Conservation (phyloP, 106 monocot species). For the Gastrodia elata region DNA sequence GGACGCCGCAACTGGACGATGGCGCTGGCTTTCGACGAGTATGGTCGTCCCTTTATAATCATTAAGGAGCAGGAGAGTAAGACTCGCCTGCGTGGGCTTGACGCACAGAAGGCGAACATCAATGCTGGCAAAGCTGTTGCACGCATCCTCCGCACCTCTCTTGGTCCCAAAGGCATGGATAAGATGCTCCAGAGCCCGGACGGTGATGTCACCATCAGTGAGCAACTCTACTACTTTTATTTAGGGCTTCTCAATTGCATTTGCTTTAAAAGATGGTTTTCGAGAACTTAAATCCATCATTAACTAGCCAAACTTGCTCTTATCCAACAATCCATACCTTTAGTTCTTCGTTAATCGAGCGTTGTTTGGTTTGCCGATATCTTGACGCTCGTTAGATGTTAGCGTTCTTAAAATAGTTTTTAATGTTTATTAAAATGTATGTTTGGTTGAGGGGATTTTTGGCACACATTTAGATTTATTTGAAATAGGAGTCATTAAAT, state of each 20-base stretch:
- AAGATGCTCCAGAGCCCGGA: constrained; percentile 99
- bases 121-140: constrained; percentile 72
- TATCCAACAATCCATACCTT: background rate
- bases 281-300: background rate
- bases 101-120: constrained; percentile 96
- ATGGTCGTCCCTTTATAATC: constrained; percentile 84
- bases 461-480: no score
- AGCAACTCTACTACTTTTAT: background rate
- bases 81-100: constrained; percentile 65
- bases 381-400: no score
- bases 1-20: constrained; percentile 18
- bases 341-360: background rate
- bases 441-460: no score
- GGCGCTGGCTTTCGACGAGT: constrained; percentile 97
- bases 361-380: no score
- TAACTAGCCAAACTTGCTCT: background rate
- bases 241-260: background rate
- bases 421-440: no score
- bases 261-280: background rate
- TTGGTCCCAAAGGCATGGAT: constrained; percentile 97
- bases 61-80: constrained; percentile 83
- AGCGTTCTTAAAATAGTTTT: no score
- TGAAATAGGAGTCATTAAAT: no score
- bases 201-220: constrained; percentile 94
- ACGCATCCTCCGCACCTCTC: constrained; percentile 75